phyloP scores from a whole-genome alignment of 1,284 basidiomycete genomes.

The Porogramme epimiltina region DNA sequence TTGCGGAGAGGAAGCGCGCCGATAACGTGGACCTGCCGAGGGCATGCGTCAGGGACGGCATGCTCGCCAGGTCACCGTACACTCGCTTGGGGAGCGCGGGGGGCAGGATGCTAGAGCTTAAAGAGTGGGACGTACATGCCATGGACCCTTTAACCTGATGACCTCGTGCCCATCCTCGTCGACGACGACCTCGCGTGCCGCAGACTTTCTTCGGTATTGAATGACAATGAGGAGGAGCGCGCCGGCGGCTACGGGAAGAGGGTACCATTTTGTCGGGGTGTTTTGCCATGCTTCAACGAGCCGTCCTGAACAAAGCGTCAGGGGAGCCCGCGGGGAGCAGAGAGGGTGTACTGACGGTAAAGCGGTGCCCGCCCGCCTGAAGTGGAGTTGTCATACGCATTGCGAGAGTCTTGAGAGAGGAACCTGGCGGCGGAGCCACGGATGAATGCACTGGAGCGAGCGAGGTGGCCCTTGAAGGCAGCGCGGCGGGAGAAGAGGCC shows the following conservation, averaged over 20 bases:
- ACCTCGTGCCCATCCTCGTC: constrained; percentile 73
- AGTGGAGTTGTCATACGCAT: constrained; percentile 8
- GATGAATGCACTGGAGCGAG: constrained; percentile 10
- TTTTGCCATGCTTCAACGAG: constrained; percentile 77
- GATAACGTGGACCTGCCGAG: constrained; percentile 84
- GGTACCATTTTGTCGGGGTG: constrained; percentile 95
- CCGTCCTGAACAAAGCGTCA: constrained; percentile 36
- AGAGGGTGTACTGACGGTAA: constrained; percentile 10
- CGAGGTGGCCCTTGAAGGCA: constrained; percentile 10
- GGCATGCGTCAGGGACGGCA: background rate
- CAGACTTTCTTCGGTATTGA: constrained; percentile 72
- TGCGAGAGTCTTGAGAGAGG: constrained; percentile 11
- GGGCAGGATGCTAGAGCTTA: background rate
- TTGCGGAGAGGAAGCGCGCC: constrained; percentile 94
- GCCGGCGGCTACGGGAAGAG: constrained; percentile 90
- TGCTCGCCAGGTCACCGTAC: background rate
- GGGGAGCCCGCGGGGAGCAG: background rate
- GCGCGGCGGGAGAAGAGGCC: constrained; percentile 5
- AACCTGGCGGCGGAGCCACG: constrained; percentile 6
- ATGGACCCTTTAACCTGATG: constrained; percentile 85
- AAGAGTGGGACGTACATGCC: constrained; percentile 76
- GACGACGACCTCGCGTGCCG: constrained; percentile 65
- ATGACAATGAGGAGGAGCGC: constrained; percentile 85
- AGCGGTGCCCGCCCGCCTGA: constrained; percentile 9
- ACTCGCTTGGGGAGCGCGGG: background rate